Base-by-base conservation (phyloP, 176 grass and related monocot genomes). In the Melocanna baccifera region DNA sequence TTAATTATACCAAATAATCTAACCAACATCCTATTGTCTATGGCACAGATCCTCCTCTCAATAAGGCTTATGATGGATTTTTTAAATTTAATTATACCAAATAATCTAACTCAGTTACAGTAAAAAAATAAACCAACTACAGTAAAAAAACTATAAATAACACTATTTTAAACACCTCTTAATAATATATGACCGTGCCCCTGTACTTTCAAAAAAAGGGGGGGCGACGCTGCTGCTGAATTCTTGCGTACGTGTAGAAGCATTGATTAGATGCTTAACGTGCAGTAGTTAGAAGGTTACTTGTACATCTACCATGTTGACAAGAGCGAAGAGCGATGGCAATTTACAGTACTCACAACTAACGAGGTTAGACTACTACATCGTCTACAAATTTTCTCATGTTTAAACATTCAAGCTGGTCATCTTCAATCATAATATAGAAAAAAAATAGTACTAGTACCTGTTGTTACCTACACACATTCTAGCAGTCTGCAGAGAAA, bases 281-380 rank as follows among this genome's bases (percentile, higher is more conserved):
- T 58, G 22, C 11, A 57, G 7, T 8, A 57, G 20, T n/a, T 1
- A 3, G 23, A 23, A 58, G 0, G 58, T 63, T 22, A 16, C 57
- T 30, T 47, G 29, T 18, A 50, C 26, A 46, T 59, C 41, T 48
- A 23, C 46, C 22, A 19, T 39, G 70, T 73, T 55, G 26, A 6
- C 3, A 23, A 73, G 8, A 4, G n/a, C 16, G 43, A 74, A 84
- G 30, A 75, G 50, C 28, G 30, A 9, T 52, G 65, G 81, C 20
- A 84, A 84, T 64, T 84, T 76, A 76, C 71, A 75, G n/a, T 14
- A 23, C 59, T 64, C 25, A 2, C 46, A 26, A 65, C 40, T 40
- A 45, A 16, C 45, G 3, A 65, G 26, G 23, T 18, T 50, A 52
- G 37, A 22, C 3, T 2, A 11, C 0, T n/a, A 3, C 16, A 63